Conservation (phyloP, 441 rosid genomes). For the Gossypium lobatum region DNA sequence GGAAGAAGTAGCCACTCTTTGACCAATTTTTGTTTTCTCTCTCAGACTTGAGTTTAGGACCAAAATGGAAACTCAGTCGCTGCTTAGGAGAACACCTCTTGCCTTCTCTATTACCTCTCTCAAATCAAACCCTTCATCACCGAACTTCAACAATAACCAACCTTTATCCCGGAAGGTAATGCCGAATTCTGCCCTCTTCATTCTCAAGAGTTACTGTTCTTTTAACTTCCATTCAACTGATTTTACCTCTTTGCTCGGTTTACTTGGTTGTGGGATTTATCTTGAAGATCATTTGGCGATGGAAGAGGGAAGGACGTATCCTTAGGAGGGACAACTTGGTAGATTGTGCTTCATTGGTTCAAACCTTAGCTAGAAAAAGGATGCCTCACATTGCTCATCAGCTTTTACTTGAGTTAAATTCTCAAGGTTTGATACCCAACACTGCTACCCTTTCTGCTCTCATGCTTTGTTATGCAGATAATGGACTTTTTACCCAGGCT, state of each 20-base stretch:
- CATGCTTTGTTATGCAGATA: slow-evolving; percentile 52
- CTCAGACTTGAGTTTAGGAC: neutral
- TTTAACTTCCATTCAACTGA: neutral
- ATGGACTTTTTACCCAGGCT: slow-evolving; percentile 45
- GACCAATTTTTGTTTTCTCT: neutral
- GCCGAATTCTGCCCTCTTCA: neutral
- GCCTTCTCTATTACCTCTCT: neutral
- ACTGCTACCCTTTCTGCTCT: slow-evolving; percentile 38
- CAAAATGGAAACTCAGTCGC: slow-evolving; percentile 4
- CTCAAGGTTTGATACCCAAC: slow-evolving; percentile 33
- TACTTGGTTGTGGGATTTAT: neutral
- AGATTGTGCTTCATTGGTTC: slow-evolving; percentile 4
- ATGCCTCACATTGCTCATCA: slow-evolving; percentile 31
- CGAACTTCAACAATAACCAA: neutral
- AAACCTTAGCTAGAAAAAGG: neutral
- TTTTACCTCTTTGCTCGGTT: neutral
- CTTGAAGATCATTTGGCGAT: neutral
- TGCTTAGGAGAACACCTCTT: neutral
- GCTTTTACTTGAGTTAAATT: slow-evolving; percentile 42
- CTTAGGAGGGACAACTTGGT: neutral
- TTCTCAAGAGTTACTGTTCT: neutral
- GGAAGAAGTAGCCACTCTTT: neutral
- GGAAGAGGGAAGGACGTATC: slow-evolving; percentile 6
- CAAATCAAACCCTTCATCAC: neutral
- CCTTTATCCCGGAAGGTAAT: neutral